Conservation (phyloP, 768 basidiomycete species). For the Tylopilus cervinicoccineus region DNA sequence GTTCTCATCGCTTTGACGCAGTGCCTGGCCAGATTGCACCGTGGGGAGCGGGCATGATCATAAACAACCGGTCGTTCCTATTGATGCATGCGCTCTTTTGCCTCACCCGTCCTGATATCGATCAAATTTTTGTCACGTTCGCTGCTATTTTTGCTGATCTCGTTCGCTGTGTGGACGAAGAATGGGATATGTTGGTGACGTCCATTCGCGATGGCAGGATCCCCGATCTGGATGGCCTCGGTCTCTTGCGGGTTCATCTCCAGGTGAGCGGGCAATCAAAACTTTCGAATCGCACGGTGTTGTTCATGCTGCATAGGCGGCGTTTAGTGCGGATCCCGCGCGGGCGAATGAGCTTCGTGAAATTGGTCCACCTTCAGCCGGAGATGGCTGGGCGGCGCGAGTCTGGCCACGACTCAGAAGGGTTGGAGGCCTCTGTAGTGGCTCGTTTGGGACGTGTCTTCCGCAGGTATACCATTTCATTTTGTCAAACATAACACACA, state of each 20-base stretch:
- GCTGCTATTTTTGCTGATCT: slow-evolving; percentile 11
- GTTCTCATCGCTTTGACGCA: neutral
- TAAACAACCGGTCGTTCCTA: slow-evolving; percentile 12
- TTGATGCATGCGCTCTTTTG: slow-evolving; percentile 16
- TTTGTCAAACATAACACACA: neutral
- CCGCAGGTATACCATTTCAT: slow-evolving; percentile 1
- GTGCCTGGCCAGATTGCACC: slow-evolving; percentile 8
- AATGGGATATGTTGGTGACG: slow-evolving; percentile 7
- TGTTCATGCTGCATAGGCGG: neutral
- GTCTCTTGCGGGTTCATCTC: slow-evolving; percentile 3
- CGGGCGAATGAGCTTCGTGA: slow-evolving; percentile 12
- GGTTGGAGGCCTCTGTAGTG: slow-evolving; percentile 9
- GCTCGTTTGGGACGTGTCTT: slow-evolving; percentile 10
- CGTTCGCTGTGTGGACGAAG: slow-evolving; percentile 2
- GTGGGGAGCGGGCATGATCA: slow-evolving; percentile 8
- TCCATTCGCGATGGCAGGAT: slow-evolving; percentile 10
- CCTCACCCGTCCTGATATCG: slow-evolving; percentile 6
- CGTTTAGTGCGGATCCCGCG: slow-evolving; percentile 4
- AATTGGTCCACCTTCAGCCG: slow-evolving; percentile 12
- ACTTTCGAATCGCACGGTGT: neutral
- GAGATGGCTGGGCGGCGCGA: slow-evolving; percentile 11
- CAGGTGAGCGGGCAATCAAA: slow-evolving; percentile 1
- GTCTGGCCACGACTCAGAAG: slow-evolving; percentile 13
- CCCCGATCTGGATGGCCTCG: slow-evolving; percentile 12
- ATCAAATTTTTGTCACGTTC: slow-evolving; percentile 5